These are phyloP conservation scores for Crithidia expoeki DNA, from an alignment of 208 protist species.

Conservation along the genomic window DNA sequence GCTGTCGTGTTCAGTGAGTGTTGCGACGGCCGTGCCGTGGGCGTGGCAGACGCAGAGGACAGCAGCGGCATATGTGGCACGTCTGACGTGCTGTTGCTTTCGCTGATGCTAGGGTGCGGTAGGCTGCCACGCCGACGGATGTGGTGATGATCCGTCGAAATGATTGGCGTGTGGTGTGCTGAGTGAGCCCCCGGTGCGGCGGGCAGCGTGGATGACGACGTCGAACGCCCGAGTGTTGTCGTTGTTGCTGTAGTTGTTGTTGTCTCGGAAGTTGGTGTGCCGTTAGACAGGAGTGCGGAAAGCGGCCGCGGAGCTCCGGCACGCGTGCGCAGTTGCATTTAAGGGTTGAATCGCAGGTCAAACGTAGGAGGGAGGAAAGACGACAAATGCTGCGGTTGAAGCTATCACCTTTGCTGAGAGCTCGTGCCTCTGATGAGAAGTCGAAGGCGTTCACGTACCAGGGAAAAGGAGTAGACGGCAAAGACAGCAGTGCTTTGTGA, in stretches of 20 bases:
- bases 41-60: conserved; percentile 6
- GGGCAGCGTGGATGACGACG: too few species aligned
- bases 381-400: background rate
- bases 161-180: background rate
- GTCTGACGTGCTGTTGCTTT: background rate
- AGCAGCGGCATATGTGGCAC: conserved; percentile 21
- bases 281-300: background rate
- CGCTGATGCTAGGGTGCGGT: background rate
- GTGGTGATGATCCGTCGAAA: too few species aligned
- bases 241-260: background rate
- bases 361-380: background rate
- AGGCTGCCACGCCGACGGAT: too few species aligned
- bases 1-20: background rate
- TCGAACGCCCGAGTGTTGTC: background rate
- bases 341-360: background rate
- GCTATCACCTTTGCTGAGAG: too few species aligned
- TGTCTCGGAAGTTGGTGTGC: background rate
- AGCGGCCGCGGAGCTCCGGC: background rate
- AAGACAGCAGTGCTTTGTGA: too few species aligned
- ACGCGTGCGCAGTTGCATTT: conserved; percentile 26
- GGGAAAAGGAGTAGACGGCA: too few species aligned
- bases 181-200: too few species aligned
- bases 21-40: conserved; percentile 9
- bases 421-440: too few species aligned
- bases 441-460: too few species aligned